A percentile compares a stretch with the other conserved stretches of the same genome.
These are phyloP conservation scores for Coemansia guatemalensis DNA, from an alignment of 192 early-diverging fungal species.

Conservation along the genomic window DNA sequence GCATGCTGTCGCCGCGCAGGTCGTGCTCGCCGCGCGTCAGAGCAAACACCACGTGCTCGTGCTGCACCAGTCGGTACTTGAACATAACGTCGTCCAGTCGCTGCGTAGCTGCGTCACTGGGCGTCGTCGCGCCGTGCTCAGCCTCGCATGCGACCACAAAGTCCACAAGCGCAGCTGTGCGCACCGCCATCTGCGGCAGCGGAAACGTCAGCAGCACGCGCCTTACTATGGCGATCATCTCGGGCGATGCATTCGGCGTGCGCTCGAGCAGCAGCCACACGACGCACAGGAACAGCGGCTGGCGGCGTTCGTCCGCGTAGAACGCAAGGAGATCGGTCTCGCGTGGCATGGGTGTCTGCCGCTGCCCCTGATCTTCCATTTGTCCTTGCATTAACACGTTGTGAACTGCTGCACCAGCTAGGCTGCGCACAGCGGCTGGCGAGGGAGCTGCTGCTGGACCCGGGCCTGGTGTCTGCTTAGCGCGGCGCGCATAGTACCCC, in stretches of 20 bases:
- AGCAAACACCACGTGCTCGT: slow-evolving; percentile 71
- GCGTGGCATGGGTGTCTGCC: background rate
- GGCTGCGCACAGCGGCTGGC: slow-evolving; percentile 23
- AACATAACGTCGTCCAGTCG: slow-evolving; percentile 71
- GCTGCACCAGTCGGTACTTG: slow-evolving; percentile 65
- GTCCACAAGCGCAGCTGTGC: slow-evolving; percentile 66
- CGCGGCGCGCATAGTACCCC: slow-evolving; percentile 33
- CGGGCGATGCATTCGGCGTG: slow-evolving; percentile 6
- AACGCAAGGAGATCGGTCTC: slow-evolving; percentile 51
- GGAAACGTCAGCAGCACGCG: slow-evolving; percentile 69
- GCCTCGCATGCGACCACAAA: slow-evolving; percentile 56
- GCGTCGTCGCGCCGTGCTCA: slow-evolving; percentile 16
- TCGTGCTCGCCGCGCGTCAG: slow-evolving; percentile 63
- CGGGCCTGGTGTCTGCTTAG: background rate
- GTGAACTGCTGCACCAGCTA: slow-evolving; percentile 31
- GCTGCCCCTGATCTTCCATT: slow-evolving; percentile 6
- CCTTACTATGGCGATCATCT: slow-evolving; percentile 54
- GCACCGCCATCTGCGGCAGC: slow-evolving; percentile 67
- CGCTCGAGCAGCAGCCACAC: slow-evolving; percentile 62
- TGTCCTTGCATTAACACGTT: slow-evolving; percentile 17
- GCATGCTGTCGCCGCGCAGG: slow-evolving; percentile 52
- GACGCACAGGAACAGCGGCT: slow-evolving; percentile 64
- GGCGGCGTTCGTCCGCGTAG: slow-evolving; percentile 61
- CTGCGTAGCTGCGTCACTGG: slow-evolving; percentile 24
- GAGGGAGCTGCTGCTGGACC: slow-evolving; percentile 11